phyloP scores from a whole-genome alignment of 192 early-diverging fungal genomes.

The Coemansia sp. region DNA sequence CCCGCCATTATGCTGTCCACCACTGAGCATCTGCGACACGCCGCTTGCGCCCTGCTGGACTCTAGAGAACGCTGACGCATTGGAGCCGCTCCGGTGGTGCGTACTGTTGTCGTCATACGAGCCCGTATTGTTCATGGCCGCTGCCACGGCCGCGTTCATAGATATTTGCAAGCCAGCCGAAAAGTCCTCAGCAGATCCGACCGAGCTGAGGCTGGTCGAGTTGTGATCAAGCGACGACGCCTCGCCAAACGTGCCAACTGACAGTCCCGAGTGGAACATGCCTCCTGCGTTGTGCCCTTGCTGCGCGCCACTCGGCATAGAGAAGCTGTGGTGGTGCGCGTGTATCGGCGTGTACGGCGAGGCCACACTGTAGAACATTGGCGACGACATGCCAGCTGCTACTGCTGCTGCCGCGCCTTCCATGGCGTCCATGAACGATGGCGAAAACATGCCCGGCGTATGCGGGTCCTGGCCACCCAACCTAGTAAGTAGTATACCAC shows the following conservation, averaged over 20 bases:
- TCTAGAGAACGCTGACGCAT: slow-evolving; percentile 45
- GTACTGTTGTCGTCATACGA: slow-evolving; percentile 25
- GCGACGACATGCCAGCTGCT: slow-evolving; percentile 39
- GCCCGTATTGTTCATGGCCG: slow-evolving; percentile 17
- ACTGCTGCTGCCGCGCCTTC: slow-evolving; percentile 48
- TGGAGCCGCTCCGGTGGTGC: slow-evolving; percentile 30
- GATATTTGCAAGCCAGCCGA: slow-evolving; percentile 48
- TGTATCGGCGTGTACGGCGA: slow-evolving; percentile 45
- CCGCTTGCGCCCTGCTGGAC: slow-evolving; percentile 21
- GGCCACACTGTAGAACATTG: slow-evolving; percentile 43
- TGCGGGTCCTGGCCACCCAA: slow-evolving; percentile 48
- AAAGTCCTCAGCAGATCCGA: slow-evolving; percentile 33
- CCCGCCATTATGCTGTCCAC: slow-evolving; percentile 12
- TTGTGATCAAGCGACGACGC: slow-evolving; percentile 16
- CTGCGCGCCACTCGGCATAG: slow-evolving; percentile 30
- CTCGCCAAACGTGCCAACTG: slow-evolving; percentile 23
- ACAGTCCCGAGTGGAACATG: slow-evolving; percentile 26
- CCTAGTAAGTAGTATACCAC: slow-evolving; percentile 12
- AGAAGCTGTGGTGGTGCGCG: slow-evolving; percentile 49
- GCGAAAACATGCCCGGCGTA: slow-evolving; percentile 73
- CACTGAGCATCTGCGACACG: slow-evolving; percentile 38
- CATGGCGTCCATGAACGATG: slow-evolving; percentile 68
- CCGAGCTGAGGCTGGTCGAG: slow-evolving; percentile 11
- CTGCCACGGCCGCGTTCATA: slow-evolving; percentile 43
- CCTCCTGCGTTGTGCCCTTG: slow-evolving; percentile 21